Base-by-base conservation (phyloP, 495 filamentous ascomycete genomes). In the Aspergillus funiculosus region DNA sequence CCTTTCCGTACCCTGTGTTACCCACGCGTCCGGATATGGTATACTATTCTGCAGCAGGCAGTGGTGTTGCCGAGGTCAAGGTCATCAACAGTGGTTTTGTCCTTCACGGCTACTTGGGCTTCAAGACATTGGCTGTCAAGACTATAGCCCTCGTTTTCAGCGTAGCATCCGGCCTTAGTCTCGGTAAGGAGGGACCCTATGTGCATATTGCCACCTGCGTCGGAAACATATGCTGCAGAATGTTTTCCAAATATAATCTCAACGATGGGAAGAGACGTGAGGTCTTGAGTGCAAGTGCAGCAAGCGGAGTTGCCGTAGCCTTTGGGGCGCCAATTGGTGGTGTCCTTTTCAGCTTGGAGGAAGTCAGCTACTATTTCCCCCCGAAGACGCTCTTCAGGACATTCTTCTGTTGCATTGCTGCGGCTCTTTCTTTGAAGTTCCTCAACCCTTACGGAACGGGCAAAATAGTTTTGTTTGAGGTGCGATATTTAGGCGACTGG, bases 61-160 rank as follows among this genome's bases (percentile, higher is more conserved):
- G 89, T 67, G 92, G 92, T 51, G 92, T 98, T 15, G 92, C 92
- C 14, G 92, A 98, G 66, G 91, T 98, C 28, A 91, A 92, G 44
- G 92, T 98, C 48, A 96, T 98, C 54, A 78, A 95, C 24, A 96
- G 91, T 62, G 92, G 92, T 21, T 98, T 96, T 63, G 90, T 98
- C 39, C 74, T 98, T 21, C 92, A 98, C 71, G 90, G 92, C 0
- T 98, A 95, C 63, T 73, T 98, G 28, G 92, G 92, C 43, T 62
- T 94, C 29, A 89, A 82, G 63, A 98, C 92, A 0, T 76, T 98
- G 19, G 64, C 91, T 8, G 75, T 95, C 55, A 98, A 98, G 64
- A 89, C 86, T 0, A 60, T 86, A 31, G 89, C 80, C 11, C 68
- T 98, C 25, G 77, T 96, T 32, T 74, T 97, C 48, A 92, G 86